Conservation (phyloP, 2,329 filamentous ascomycete species). For the Pseudogymnoascus sp. region DNA sequence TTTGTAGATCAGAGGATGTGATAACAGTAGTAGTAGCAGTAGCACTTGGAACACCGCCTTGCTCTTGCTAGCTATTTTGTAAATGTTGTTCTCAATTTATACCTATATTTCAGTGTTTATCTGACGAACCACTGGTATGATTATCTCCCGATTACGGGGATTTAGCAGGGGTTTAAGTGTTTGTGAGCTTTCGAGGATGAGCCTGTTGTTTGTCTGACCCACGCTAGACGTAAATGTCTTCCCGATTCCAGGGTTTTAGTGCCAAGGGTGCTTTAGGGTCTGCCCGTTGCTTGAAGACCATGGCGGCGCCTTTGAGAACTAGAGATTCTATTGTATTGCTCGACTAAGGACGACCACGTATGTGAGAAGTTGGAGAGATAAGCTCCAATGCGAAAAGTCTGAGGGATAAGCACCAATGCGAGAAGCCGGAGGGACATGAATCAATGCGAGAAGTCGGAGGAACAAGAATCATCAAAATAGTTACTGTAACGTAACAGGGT, state of each 20-base stretch:
- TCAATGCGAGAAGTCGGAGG: neutral
- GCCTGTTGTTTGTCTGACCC: neutral
- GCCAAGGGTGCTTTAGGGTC: neutral
- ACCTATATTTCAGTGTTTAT: neutral
- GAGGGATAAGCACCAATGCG: too few relatives aligned
- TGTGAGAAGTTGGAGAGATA: too few relatives aligned
- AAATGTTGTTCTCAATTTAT: neutral
- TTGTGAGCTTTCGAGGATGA: neutral
- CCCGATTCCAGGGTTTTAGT: neutral
- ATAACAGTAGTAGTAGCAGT: neutral
- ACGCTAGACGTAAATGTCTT: neutral
- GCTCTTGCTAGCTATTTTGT: neutral
- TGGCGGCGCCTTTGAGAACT: neutral
- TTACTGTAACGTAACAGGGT: neutral
- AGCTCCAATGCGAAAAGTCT: too few relatives aligned
- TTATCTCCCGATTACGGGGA: neutral
- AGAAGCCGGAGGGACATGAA: too few relatives aligned
- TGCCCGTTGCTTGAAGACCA: too few relatives aligned
- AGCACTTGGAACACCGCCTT: neutral
- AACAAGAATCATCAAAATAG: neutral
- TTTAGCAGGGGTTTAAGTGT: neutral
- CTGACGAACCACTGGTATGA: neutral
- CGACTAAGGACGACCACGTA: neutral
- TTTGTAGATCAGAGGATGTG: constrained; percentile 7
- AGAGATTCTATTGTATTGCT: neutral